Base-by-base conservation (phyloP, 1,284 basidiomycete species). In the Cystobasidium pallidum region DNA sequence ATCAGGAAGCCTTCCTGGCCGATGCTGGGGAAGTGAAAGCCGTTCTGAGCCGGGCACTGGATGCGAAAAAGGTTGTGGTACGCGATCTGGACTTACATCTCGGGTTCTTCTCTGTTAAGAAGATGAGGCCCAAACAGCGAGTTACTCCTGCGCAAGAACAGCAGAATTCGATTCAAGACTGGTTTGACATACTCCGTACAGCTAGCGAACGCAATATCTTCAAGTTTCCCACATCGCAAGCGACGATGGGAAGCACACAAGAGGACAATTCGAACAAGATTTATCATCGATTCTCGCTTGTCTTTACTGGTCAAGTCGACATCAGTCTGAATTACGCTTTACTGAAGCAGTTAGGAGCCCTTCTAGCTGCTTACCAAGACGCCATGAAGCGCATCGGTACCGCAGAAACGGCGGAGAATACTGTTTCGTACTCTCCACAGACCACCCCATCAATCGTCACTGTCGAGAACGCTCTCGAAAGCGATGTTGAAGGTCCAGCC, bases 1-100 rank as follows among this genome's bases (percentile, higher is more conserved):
- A 76, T 61, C 59, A 63, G 26, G 75, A 76, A 21, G 74, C 73
- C 21, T 76, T 68, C 52, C 68, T 73, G 6, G 49, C 67, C n/a
- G 76, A 76, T 47, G 72, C 75, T 10, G 76, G 76, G 13, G 39
- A 43, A 8, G 28, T 77, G 19, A 66, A 59, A 24, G 76, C 76
- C 17, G 41, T 49, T 3, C 75, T 77, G 26, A 49, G 59, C 15
- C 66, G 73, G 13, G 63, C 57, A 41, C 65, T n/a, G 63, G 57
- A 13, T 21, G 36, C n/a, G 24, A 65, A 19, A 17, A 62, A 45
- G 41, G 17, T 17, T 21, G 43, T 75, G 59, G 51, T 70, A 3
- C 70, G 76, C 26, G 54, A 75, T 24, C 59, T 77, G 0, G 21
- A 65, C 7, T 51, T 77, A 1, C 61, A 59, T 51, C 67, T 75